Evolutionary conservation across 345 rosid genomes (phyloP).

Genomic region (Euphorbia pulcherrima): DNA sequence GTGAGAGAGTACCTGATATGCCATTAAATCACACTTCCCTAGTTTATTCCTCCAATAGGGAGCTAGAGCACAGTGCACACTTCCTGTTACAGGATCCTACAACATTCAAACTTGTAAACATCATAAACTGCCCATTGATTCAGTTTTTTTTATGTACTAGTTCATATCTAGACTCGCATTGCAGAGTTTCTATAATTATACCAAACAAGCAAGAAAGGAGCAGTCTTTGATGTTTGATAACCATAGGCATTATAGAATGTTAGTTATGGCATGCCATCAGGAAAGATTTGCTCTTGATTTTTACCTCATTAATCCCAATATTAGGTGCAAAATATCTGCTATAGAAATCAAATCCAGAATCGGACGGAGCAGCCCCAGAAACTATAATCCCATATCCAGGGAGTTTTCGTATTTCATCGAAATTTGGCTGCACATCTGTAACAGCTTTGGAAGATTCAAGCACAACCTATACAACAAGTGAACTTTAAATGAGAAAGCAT

Average conservation of each 20-base stretch:
- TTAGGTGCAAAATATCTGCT: slow-evolving; percentile 70
- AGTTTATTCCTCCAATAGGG: slow-evolving; percentile 65
- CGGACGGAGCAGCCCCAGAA: slow-evolving; percentile 46
- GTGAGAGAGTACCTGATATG: slow-evolving; percentile 26
- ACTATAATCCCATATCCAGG: slow-evolving; percentile 56
- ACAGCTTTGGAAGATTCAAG: slow-evolving; percentile 62
- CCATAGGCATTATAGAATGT: background rate
- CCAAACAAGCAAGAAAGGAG: no score
- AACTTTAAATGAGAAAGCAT: background rate
- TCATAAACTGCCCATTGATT: background rate
- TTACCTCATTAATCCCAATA: slow-evolving; percentile 61
- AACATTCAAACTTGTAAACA: background rate
- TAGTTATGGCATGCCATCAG: background rate
- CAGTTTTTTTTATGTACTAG: no score
- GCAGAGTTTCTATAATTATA: no score
- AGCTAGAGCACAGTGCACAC: slow-evolving; percentile 74
- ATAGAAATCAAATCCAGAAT: slow-evolving; percentile 53
- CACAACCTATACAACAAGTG: slow-evolving; percentile 40
- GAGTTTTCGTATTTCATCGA: slow-evolving; percentile 45
- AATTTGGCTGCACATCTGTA: slow-evolving; percentile 41
- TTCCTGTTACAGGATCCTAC: slow-evolving; percentile 80
- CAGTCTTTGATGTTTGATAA: background rate
- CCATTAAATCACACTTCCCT: slow-evolving; percentile 53
- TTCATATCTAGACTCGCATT: no score
- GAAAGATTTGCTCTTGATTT: background rate